Evolutionary conservation across 345 rosid genomes (phyloP).

Genomic region (Syzygium aromaticum): DNA sequence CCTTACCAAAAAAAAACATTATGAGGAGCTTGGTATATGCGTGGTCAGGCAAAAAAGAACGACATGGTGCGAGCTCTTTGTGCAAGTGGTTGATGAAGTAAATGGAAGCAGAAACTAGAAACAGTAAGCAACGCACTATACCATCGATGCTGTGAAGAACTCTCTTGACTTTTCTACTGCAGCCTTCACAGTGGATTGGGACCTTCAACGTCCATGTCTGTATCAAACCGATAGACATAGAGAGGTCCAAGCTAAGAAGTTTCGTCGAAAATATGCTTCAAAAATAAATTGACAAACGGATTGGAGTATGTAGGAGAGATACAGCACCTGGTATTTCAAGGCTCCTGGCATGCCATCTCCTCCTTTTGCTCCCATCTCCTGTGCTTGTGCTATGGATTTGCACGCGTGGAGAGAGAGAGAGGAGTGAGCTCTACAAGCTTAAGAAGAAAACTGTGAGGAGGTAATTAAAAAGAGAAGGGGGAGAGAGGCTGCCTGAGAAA

Average conservation of each 20-base stretch:
- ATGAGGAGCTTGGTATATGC: not conserved
- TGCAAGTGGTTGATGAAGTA: not conserved
- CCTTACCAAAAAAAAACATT: too few species aligned
- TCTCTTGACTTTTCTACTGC: constrained; percentile 67
- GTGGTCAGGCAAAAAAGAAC: not conserved
- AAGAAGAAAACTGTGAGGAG: not conserved
- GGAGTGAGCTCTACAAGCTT: not conserved
- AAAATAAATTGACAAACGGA: not conserved
- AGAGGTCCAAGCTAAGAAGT: not conserved
- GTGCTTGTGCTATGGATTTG: not conserved
- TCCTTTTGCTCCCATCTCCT: constrained; percentile 28
- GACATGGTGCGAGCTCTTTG: not conserved
- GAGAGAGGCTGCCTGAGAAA: not conserved
- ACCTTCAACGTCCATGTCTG: constrained; percentile 68
- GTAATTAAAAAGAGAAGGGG: not conserved
- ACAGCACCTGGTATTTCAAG: constrained; percentile 35
- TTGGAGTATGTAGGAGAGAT: not conserved
- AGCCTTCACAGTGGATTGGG: constrained; percentile 66
- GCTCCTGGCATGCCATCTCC: constrained; percentile 18
- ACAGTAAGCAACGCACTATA: not conserved
- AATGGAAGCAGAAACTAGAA: not conserved
- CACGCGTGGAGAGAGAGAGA: not conserved
- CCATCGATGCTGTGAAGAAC: constrained; percentile 61
- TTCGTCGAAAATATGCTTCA: not conserved
- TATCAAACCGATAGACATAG: not conserved